These are phyloP conservation scores for Leonotis leonurus DNA, from an alignment of 257 asterid genomes.

Conservation along the genomic window DNA sequence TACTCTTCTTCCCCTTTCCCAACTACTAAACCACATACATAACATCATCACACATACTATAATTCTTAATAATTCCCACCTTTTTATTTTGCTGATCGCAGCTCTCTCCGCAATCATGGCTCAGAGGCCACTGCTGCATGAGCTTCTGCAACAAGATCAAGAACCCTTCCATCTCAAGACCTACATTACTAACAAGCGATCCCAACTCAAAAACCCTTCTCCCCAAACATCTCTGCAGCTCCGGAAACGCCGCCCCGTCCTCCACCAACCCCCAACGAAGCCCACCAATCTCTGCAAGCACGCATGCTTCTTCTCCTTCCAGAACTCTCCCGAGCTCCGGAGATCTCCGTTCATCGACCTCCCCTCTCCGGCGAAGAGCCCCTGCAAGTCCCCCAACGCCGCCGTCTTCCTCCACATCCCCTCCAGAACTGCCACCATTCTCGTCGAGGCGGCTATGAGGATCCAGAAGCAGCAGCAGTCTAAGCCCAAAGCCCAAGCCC, in stretches of 20 bases:
- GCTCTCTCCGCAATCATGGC: conserved; percentile 21
- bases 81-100: neutral
- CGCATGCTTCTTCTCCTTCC: conserved; percentile 55
- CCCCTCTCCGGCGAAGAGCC: conserved; percentile 47
- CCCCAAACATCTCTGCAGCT: conserved; percentile 22
- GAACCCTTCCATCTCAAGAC: conserved; percentile 63
- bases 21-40: neutral
- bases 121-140: conserved; percentile 50
- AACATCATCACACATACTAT: neutral
- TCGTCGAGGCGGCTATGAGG: conserved; percentile 78
- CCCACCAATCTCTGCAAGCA: conserved; percentile 36
- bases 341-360: conserved; percentile 50
- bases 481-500: conserved; percentile 28
- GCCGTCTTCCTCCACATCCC: conserved; percentile 58
- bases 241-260: conserved; percentile 27
- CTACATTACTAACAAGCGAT: conserved; percentile 42
- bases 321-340: conserved; percentile 46
- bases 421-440: conserved; percentile 52
- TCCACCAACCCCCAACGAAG: conserved; percentile 3
- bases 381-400: conserved; percentile 34
- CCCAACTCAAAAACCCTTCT: conserved; percentile 37
- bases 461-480: conserved; percentile 55
- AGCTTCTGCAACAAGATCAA: conserved; percentile 68
- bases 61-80: neutral
- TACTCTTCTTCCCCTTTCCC: neutral